A percentile compares a stretch with the other conserved stretches of the same genome.
These are phyloP conservation scores for Hypomontagnella submonticulosa DNA, from an alignment of 495 filamentous ascomycete species.

Conservation along the genomic window DNA sequence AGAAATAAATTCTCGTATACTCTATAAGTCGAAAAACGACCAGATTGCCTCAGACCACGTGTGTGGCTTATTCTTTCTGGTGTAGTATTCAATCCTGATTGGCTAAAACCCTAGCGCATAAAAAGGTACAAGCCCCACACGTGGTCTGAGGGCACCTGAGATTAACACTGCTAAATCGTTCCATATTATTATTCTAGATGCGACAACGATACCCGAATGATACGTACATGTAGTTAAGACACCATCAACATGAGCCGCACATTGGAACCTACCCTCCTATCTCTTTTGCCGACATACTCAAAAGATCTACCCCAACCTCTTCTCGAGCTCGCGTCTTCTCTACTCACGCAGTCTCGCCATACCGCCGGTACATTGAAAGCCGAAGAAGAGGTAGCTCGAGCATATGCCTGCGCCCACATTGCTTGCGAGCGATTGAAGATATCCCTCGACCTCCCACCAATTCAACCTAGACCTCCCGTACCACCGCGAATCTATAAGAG, in stretches of 20 bases:
- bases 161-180: too few relatives aligned
- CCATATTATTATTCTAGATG: too few relatives aligned
- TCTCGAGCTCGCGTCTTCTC: constrained; percentile 76
- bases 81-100: too few relatives aligned
- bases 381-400: constrained; percentile 87
- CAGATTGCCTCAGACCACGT: too few relatives aligned
- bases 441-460: constrained; percentile 82
- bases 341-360: constrained; percentile 87
- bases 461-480: constrained; percentile 83
- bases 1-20: too few relatives aligned
- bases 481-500: constrained; percentile 85
- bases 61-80: too few relatives aligned
- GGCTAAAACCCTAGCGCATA: too few relatives aligned
- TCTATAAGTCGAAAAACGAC: too few relatives aligned
- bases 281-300: constrained; percentile 81
- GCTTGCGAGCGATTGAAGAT: constrained; percentile 90
- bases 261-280: constrained; percentile 78
- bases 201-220: too few relatives aligned
- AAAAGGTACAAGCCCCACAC: too few relatives aligned
- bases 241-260: constrained; percentile 70
- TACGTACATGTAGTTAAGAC: too few relatives aligned
- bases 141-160: too few relatives aligned
- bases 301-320: constrained; percentile 78
- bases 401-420: constrained; percentile 90
- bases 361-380: constrained; percentile 81